Conservation (phyloP, 768 basidiomycete genomes). For the Tephrocybe sp. region DNA sequence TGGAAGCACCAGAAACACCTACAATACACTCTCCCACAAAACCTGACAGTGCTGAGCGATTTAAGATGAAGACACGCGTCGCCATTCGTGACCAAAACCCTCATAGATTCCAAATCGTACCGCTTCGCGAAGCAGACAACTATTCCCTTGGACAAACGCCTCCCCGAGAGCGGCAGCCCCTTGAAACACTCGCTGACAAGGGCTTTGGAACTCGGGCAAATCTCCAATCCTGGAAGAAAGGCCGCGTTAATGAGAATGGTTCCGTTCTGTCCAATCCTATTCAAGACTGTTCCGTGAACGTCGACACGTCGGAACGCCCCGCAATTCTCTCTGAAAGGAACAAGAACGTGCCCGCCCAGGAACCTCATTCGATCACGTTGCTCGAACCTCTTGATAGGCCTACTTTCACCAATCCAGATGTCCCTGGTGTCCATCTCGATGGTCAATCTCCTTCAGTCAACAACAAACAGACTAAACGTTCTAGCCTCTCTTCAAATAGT, state of each 20-base stretch:
- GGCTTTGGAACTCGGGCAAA: not conserved
- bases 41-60: slow-evolving; percentile 18
- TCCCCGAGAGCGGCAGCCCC: not conserved
- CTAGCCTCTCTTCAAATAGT: not conserved
- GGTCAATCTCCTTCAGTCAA: not conserved
- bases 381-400: not conserved
- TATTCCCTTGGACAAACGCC: slow-evolving; percentile 3
- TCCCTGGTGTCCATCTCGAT: not conserved
- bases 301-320: slow-evolving; percentile 1
- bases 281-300: not conserved
- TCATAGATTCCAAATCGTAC: slow-evolving; percentile 44
- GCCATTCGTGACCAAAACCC: slow-evolving; percentile 43
- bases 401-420: no score
- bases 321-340: slow-evolving; percentile 8
- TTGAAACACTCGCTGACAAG: not conserved
- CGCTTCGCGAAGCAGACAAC: slow-evolving; percentile 32
- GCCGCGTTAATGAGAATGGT: slow-evolving; percentile 8
- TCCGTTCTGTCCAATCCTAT: not conserved
- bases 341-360: slow-evolving; percentile 3
- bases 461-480: slow-evolving; percentile 5
- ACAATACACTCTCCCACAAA: slow-evolving; percentile 12
- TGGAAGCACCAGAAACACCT: slow-evolving; percentile 12
- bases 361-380: not conserved
- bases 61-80: slow-evolving; percentile 46
- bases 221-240: slow-evolving; percentile 7